Evolutionary conservation across 2,329 filamentous ascomycete genomes (phyloP), one percentile per base, ranked within the genome.

Genomic region (Drechslera avenae): DNA sequence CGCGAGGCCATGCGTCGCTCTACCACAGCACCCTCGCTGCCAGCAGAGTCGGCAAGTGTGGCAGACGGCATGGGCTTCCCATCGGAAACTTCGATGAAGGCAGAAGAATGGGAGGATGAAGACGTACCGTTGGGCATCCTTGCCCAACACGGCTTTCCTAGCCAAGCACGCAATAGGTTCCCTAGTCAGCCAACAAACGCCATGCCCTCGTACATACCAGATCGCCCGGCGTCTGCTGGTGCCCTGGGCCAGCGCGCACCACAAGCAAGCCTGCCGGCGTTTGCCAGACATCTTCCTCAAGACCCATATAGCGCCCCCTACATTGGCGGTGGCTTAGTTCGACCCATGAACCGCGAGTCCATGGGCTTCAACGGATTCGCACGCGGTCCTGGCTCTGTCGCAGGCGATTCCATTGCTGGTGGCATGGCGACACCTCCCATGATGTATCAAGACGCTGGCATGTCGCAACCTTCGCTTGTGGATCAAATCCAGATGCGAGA

Each of bases 111-210:
- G 71, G 64, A 67, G 40, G 69, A 74, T 13, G 72, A 74, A 40
- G 72, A 75, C 39, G 60, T 74, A 18, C 72, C 72, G 21, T 56
- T 75, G 9, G 72, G 69, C n/a, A 71, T 75, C 31, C 65, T 75
- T 16, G 62, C 61, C 10, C 65, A 69, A 26, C 72, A 75, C 53
- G 70, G 69, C 23, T 73, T 73, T 41, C 71, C 72, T 7, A 69
- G 56, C 46, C 56, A 60, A 37, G 42, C 56, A 32, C 64, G 64
- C 26, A 64, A 59, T 52, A 61, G 57, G 28, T 45, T 57, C 2
- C 70, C 69, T 6, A 64, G 51, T 14, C 64, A 68, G 44, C 69
- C 68, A 12, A 34, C 60, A 6, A 68, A 72, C 33, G 60, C 65
- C 4, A 63, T 64, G 19, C 69, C 71, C 2, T 73, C 71, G 2